phyloP scores from a whole-genome alignment of 2,329 filamentous ascomycete genomes.

The Leptodontidium sp. region DNA sequence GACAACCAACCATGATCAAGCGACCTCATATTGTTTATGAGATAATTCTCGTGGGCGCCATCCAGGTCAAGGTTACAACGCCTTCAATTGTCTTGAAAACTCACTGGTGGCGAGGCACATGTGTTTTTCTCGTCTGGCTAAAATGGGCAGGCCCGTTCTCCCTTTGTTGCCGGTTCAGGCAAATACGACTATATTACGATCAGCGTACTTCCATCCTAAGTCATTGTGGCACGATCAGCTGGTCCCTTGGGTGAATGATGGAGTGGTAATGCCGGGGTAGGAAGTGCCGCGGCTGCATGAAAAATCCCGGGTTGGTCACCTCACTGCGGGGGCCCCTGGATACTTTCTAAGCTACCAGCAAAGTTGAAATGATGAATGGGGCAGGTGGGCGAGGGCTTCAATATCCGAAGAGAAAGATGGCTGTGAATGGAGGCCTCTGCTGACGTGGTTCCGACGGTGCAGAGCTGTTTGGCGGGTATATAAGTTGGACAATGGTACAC shows the following conservation, averaged over 20 bases:
- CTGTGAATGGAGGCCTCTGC: slow-evolving; percentile 13
- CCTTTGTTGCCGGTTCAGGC: slow-evolving; percentile 16
- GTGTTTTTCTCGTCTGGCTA: slow-evolving; percentile 18
- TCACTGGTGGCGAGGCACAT: not conserved
- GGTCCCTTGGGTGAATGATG: slow-evolving; percentile 13
- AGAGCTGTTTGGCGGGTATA: not conserved
- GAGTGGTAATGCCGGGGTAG: slow-evolving; percentile 8
- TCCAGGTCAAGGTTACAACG: not conserved
- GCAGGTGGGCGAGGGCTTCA: slow-evolving; percentile 5
- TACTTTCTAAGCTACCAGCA: slow-evolving; percentile 5
- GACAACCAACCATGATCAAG: not conserved
- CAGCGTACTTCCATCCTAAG: not conserved
- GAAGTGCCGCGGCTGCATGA: slow-evolving; percentile 10
- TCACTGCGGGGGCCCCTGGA: slow-evolving; percentile 1
- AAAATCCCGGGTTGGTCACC: slow-evolving; percentile 9
- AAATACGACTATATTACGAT: slow-evolving; percentile 19
- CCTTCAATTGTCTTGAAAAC: not conserved
- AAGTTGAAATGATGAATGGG: slow-evolving; percentile 8
- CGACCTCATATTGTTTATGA: not conserved
- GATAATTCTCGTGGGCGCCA: not conserved
- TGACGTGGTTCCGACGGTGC: not conserved
- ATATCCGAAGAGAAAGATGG: slow-evolving; percentile 4
- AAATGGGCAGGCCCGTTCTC: slow-evolving; percentile 13
- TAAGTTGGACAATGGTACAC: slow-evolving; percentile 9
- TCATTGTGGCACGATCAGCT: slow-evolving; percentile 17